Percentiles rank a stretch among this genome's conserved stretches.
phyloP scores from a whole-genome alignment of 2,329 filamentous ascomycete genomes.

The Fonsecaea monophora region DNA sequence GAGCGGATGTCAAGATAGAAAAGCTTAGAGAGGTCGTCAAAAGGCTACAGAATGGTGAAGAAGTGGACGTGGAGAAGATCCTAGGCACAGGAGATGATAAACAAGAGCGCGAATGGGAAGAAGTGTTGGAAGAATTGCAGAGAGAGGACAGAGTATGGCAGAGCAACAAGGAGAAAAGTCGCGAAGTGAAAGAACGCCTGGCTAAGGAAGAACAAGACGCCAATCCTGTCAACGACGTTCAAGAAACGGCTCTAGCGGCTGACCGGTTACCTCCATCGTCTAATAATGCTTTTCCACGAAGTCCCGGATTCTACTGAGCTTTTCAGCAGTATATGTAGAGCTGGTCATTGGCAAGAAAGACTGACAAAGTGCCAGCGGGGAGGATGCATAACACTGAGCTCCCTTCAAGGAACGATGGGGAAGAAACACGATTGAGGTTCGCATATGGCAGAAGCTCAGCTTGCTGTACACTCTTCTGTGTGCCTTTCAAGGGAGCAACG shows the following conservation, averaged over 20 bases:
- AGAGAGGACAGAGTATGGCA: constrained; percentile 40
- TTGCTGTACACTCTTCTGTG: not conserved
- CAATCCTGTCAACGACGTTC: constrained; percentile 32
- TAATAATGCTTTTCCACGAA: constrained; percentile 6
- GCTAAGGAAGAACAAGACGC: constrained; percentile 37
- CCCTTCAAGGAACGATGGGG: not conserved
- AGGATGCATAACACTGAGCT: not conserved
- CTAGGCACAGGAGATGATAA: constrained; percentile 78
- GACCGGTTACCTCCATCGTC: constrained; percentile 2
- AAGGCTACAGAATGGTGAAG: constrained; percentile 55
- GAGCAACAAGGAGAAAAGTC: constrained; percentile 31
- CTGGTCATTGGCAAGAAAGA: not conserved
- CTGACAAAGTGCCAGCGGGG: not conserved
- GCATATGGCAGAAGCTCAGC: not conserved
- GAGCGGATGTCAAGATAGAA: constrained; percentile 78
- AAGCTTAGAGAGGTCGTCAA: constrained; percentile 71
- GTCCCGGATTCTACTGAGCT: constrained; percentile 36
- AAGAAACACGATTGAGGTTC: not conserved
- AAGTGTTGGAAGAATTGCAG: constrained; percentile 49
- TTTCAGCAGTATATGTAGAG: not conserved
- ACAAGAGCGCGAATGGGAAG: constrained; percentile 85
- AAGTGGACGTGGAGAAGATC: constrained; percentile 82
- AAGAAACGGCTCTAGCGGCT: constrained; percentile 14
- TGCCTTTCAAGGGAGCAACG: not conserved
- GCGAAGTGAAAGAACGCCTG: constrained; percentile 34